A percentile compares a stretch with the other conserved stretches of the same genome.
phyloP scores from a whole-genome alignment of 345 rosid species.

The Kernera saxatilis region DNA sequence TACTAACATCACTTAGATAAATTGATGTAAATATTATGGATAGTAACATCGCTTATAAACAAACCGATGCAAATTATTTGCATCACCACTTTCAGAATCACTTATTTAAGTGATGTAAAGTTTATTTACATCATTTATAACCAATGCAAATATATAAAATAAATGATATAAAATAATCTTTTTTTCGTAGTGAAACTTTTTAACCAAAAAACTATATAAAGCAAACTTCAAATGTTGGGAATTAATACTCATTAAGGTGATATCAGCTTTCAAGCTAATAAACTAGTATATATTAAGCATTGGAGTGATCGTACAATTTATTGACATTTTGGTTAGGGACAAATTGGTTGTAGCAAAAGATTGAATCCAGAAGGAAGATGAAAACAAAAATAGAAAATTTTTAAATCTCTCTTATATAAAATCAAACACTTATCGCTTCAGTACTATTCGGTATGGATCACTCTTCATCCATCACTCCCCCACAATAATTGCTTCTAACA shows the following conservation, averaged over 20 bases:
- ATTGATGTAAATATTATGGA: too few species aligned
- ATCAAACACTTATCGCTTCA: constrained; percentile 8
- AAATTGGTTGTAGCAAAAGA: constrained; percentile 7
- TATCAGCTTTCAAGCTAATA: background rate
- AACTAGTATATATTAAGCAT: background rate
- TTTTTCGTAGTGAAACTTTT: too few species aligned
- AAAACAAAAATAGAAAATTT: constrained; percentile 6
- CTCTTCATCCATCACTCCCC: constrained; percentile 18
- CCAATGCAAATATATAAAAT: too few species aligned
- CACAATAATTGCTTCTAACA: constrained; percentile 6
- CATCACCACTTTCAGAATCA: too few species aligned
- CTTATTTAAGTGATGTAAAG: too few species aligned
- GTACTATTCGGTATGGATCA: constrained; percentile 33
- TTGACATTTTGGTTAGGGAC: constrained; percentile 17
- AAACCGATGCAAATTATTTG: too few species aligned
- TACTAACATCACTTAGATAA: too few species aligned
- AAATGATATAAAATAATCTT: too few species aligned
- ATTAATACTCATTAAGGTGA: background rate
- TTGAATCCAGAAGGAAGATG: constrained; percentile 2
- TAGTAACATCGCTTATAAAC: too few species aligned
- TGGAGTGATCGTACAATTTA: background rate
- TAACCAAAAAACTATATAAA: too few species aligned
- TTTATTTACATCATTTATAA: too few species aligned
- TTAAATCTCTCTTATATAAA: background rate
- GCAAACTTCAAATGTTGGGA: background rate